Conservation (phyloP, 495 filamentous ascomycete species). For the Penicillium steckii region DNA sequence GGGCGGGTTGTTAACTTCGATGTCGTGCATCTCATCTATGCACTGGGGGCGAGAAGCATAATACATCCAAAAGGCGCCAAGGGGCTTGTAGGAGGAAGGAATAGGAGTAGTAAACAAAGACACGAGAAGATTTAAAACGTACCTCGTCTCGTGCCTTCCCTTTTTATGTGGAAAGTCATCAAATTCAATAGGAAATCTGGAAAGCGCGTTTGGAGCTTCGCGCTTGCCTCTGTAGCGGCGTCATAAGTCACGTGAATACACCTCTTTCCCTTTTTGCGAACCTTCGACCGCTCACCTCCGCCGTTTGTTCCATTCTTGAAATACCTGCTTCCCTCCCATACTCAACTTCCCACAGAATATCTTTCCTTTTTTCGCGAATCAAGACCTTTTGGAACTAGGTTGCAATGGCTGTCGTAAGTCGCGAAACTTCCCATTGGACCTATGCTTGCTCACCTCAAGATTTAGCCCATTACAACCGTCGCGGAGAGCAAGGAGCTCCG, state of each 20-base stretch:
- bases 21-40: not conserved
- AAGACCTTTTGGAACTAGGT: not conserved
- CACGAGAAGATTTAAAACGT: not conserved
- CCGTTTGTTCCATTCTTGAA: not conserved
- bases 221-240: too few species aligned
- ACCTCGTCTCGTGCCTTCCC: not conserved
- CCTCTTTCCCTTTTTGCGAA: slow-evolving; percentile 10
- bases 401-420: slow-evolving; percentile 44
- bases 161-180: too few species aligned
- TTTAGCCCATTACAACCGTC: slow-evolving; percentile 84
- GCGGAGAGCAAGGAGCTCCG: slow-evolving; percentile 92
- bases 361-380: not conserved
- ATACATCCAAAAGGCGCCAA: too few species aligned
- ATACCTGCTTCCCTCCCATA: not conserved
- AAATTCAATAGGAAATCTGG: too few species aligned
- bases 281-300: slow-evolving; percentile 10
- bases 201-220: too few species aligned
- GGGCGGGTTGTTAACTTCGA: not conserved
- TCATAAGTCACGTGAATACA: not conserved
- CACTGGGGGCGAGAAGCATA: not conserved
- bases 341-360: not conserved
- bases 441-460: slow-evolving; percentile 4
- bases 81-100: too few species aligned
- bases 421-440: not conserved
- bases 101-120: too few species aligned